Evolutionary conservation across 176 grass and related monocot genomes (phyloP).

Genomic region (Pharus latifolius): DNA sequence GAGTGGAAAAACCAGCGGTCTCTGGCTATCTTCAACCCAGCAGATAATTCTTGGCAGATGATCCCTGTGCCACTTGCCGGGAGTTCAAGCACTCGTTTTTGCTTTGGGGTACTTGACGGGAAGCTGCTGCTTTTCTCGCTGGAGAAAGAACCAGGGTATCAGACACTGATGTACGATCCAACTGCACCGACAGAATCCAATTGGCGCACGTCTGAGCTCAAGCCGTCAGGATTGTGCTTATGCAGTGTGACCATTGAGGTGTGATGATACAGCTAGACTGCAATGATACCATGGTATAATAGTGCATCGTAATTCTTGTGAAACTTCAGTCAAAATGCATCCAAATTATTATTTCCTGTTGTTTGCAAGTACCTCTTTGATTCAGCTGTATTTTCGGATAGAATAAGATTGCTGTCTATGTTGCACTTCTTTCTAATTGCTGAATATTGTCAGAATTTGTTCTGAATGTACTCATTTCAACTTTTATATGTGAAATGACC

Average conservation of each 20-base stretch:
- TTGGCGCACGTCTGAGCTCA: conserved; percentile 45
- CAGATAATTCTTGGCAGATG: conserved; percentile 30
- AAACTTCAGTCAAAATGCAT: not conserved
- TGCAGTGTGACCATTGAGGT: conserved; percentile 56
- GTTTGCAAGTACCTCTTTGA: not conserved
- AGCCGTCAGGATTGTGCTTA: conserved; percentile 34
- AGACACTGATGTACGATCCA: conserved; percentile 51
- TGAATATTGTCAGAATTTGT: not conserved
- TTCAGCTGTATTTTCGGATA: not conserved
- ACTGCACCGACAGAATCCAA: conserved; percentile 26
- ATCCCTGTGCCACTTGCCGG: conserved; percentile 39
- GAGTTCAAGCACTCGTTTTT: conserved; percentile 32
- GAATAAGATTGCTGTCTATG: not conserved
- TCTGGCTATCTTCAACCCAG: conserved; percentile 32
- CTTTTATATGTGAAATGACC: not conserved
- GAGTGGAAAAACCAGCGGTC: conserved; percentile 61
- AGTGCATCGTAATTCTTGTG: not conserved
- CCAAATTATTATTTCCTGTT: not conserved
- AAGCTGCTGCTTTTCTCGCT: conserved; percentile 54
- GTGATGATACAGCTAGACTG: not conserved
- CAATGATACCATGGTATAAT: not conserved
- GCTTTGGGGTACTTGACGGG: conserved; percentile 35
- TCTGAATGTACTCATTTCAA: not conserved
- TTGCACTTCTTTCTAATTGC: not conserved
- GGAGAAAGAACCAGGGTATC: conserved; percentile 33